Percentiles rank a stretch among this genome's conserved stretches.
phyloP scores from a whole-genome alignment of 177 flowering plant species.

The Vitis hybrid region DNA sequence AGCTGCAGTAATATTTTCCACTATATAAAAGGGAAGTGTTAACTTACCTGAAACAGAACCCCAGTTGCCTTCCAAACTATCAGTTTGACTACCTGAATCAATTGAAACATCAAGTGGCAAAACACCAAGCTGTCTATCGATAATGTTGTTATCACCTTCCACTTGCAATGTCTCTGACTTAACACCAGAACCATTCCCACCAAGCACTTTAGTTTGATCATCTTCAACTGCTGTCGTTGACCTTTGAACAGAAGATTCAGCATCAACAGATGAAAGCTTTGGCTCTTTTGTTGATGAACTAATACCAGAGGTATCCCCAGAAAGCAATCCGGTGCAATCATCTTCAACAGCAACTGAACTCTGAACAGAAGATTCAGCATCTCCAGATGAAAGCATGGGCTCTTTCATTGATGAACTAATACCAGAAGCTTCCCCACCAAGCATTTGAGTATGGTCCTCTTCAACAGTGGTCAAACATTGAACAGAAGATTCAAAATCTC shows the following conservation, averaged over 20 bases:
- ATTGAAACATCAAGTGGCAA: conserved; percentile 37
- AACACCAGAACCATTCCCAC: conserved; percentile 16
- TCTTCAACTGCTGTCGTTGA: conserved; percentile 20
- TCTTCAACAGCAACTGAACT: no score
- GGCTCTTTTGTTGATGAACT: conserved; percentile 5
- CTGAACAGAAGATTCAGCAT: no score
- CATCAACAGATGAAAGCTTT: conserved; percentile 10
- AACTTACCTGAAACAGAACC: conserved; percentile 77
- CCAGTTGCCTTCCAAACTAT: conserved; percentile 71
- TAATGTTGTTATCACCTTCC: conserved; percentile 24
- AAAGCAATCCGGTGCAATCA: no score
- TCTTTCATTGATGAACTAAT: no score
- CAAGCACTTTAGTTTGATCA: conserved; percentile 11
- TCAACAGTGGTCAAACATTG: no score
- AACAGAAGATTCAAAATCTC: no score
- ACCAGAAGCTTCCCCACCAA: no score
- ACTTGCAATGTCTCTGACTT: conserved; percentile 17
- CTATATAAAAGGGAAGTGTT: neutral
- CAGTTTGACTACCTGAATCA: conserved; percentile 56
- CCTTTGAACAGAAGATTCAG: conserved; percentile 21
- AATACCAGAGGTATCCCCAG: no score
- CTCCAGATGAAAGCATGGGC: no score
- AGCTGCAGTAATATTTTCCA: neutral
- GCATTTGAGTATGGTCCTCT: no score
- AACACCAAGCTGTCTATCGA: conserved; percentile 26